Evolutionary conservation across 2,329 filamentous ascomycete species (phyloP), one percentile per base, ranked within the genome.

Genomic region (Fusarium tupiense): DNA sequence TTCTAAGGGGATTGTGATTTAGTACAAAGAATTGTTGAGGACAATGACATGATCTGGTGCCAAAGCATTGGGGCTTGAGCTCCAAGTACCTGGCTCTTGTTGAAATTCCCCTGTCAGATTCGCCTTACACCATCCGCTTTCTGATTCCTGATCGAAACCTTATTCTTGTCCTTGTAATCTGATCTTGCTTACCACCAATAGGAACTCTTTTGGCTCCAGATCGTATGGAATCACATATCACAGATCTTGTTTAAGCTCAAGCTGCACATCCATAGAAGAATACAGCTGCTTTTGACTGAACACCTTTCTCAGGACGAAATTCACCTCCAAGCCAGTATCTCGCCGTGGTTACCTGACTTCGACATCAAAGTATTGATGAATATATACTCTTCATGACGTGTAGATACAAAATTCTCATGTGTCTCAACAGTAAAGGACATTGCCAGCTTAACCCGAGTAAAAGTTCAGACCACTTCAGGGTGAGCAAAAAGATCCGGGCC

Each of bases 331-430:
- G n/a, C 3, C 9, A 43, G 3, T 17, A 17, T n/a, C 41, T n/a
- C 24, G 16, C 1, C 4, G n/a, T 44, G 2, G 19, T 5, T 24
- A 16, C 5, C n/a, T 44, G 8, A 16, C 8, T 53, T 37, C 6
- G 0, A 35, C 3, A 0, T 14, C 13, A 3, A 14, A 10, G 4
- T 6, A 17, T 19, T 14, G 13, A 13, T 20, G n/a, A 37, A 11
- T 8, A 14, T n/a, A n/a, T n/a, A n/a, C n/a, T n/a, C n/a, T n/a
- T n/a, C n/a, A n/a, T n/a, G n/a, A n/a, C n/a, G n/a, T n/a, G 17
- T 37, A 9, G n/a, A 38, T 54, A 17, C n/a, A 38, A 26, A 19
- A n/a, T 38, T 14, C 19, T 53, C 3, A n/a, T 20, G n/a, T 14
- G 9, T 31, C 13, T 52, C 13, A 26, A 22, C 19, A 17, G 24